Percentiles rank a stretch among this genome's conserved stretches.
These are phyloP conservation scores for Anethum foeniculum DNA, from an alignment of 140 eudicot species.

Conservation along the genomic window DNA sequence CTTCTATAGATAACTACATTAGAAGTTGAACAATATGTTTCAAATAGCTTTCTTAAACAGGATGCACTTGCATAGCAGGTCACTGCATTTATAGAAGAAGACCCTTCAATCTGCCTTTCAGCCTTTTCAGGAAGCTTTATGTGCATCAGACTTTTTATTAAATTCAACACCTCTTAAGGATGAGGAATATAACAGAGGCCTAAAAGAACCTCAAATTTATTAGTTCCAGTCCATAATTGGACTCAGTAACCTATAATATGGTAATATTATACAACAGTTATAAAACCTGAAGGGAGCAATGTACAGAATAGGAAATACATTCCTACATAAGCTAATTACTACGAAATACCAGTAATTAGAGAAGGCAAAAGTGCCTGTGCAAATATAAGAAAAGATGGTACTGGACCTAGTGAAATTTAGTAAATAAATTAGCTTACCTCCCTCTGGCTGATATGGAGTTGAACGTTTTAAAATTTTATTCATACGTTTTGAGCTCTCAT, in stretches of 20 bases:
- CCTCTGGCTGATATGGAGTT: conserved; percentile 48
- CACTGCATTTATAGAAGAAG: not conserved
- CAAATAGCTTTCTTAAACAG: not conserved
- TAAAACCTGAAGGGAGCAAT: not conserved
- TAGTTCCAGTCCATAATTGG: not conserved
- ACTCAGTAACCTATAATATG: not conserved
- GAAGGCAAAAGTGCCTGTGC: not conserved
- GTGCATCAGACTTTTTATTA: not conserved
- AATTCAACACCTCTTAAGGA: not conserved
- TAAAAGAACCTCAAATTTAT: not conserved
- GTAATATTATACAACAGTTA: not conserved
- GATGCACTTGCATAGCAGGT: not conserved
- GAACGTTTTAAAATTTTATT: conserved; percentile 55
- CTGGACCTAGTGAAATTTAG: not conserved
- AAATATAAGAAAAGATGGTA: not conserved
- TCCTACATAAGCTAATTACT: not conserved
- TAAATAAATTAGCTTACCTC: conserved; percentile 40
- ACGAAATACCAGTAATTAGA: not conserved
- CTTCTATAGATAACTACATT: not conserved
- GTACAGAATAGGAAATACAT: not conserved
- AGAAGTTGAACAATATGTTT: not conserved
- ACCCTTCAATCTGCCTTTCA: not conserved
- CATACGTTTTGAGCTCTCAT: conserved; percentile 69
- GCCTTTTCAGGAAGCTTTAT: not conserved
- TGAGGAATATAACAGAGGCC: not conserved